These are phyloP conservation scores for Colletotrichum scovillei DNA, from an alignment of 2,329 filamentous ascomycete species.

Conservation along the genomic window DNA sequence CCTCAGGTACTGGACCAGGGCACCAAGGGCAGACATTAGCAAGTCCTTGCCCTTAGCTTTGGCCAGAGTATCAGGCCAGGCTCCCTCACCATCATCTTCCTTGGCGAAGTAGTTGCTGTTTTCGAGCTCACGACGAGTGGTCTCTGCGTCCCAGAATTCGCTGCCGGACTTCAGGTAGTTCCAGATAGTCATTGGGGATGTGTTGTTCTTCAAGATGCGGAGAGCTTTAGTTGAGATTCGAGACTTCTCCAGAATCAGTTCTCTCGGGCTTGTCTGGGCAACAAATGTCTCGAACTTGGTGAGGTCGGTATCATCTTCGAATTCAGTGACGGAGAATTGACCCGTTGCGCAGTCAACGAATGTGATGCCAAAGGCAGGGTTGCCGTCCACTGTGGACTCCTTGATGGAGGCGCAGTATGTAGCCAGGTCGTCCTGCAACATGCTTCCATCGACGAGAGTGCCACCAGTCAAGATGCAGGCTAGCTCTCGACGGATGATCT, in stretches of 20 bases:
- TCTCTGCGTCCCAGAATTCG: constrained; percentile 92
- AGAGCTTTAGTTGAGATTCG: constrained; percentile 87
- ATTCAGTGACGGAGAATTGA: constrained; percentile 93
- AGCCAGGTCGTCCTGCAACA: constrained; percentile 98
- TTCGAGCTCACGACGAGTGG: constrained; percentile 83
- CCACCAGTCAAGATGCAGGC: constrained; percentile 91
- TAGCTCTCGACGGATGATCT: constrained; percentile 91
- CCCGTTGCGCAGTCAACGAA: constrained; percentile 97
- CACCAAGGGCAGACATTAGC: constrained; percentile 91
- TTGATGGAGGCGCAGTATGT: constrained; percentile 98
- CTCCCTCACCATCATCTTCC: constrained; percentile 61
- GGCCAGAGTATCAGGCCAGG: constrained; percentile 81
- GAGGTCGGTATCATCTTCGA: constrained; percentile 90
- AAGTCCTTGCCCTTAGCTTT: constrained; percentile 82
- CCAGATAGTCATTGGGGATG: constrained; percentile 92
- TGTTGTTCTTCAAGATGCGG: constrained; percentile 96
- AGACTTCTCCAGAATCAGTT: constrained; percentile 90
- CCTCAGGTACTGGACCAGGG: constrained; percentile 86
- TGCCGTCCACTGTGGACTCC: constrained; percentile 76
- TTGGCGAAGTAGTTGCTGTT: constrained; percentile 82
- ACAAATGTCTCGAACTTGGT: constrained; percentile 98
- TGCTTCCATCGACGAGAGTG: constrained; percentile 93
- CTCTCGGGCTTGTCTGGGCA: constrained; percentile 89
- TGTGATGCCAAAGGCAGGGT: constrained; percentile 88
- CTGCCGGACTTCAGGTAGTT: constrained; percentile 87